phyloP scores from a whole-genome alignment of 352 stramenopile genomes.

The Phytopythium mirpurense region DNA sequence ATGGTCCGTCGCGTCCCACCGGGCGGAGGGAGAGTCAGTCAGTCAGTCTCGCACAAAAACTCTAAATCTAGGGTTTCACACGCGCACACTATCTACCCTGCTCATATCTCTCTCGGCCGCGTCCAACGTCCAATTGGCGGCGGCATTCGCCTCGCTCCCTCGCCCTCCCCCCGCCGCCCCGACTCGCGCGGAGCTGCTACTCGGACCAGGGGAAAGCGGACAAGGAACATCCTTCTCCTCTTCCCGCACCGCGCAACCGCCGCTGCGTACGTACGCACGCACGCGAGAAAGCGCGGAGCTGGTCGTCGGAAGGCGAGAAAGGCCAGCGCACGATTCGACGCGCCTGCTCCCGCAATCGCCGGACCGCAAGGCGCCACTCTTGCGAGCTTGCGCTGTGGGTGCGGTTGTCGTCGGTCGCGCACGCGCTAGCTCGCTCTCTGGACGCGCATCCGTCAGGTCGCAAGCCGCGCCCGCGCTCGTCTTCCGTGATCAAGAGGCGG shows the following conservation, averaged over 20 bases:
- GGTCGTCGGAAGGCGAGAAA: neutral
- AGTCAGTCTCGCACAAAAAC: neutral
- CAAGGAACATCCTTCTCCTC: too few relatives aligned
- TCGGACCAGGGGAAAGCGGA: too few relatives aligned
- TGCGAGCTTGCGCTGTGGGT: neutral
- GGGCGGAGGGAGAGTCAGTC: conserved; percentile 17
- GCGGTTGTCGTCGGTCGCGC: neutral
- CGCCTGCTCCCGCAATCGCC: conserved; percentile 2
- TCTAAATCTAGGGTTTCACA: conserved; percentile 11
- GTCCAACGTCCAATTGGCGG: neutral
- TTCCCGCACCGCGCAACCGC: too few relatives aligned
- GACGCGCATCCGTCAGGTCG: neutral
- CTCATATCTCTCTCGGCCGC: conserved; percentile 2
- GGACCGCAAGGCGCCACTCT: neutral
- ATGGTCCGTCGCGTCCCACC: neutral
- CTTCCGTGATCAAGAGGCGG: neutral
- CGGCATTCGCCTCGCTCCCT: neutral
- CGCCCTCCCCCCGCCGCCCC: neutral
- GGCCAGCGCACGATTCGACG: neutral
- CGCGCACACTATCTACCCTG: too few relatives aligned
- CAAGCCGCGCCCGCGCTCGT: neutral
- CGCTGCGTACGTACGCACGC: too few relatives aligned
- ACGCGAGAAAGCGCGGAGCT: too few relatives aligned
- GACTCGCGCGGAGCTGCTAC: neutral
- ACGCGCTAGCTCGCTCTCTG: neutral